Evolutionary conservation across 257 asterid species (phyloP).

Genomic region (Agastache rugosa): DNA sequence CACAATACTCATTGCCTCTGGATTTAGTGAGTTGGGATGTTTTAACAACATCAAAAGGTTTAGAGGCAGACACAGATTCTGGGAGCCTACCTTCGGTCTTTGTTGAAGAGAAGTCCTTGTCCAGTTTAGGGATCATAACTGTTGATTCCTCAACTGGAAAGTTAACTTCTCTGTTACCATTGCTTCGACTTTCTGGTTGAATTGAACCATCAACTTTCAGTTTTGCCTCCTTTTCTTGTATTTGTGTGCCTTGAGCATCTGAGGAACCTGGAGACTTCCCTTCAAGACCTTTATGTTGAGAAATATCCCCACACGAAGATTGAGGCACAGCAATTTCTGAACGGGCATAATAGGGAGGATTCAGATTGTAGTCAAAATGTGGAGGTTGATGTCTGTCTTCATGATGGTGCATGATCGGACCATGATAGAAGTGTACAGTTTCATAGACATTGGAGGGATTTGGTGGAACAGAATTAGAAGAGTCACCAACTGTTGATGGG

Average conservation of each 20-base stretch:
- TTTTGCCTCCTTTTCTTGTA: conserved; percentile 50
- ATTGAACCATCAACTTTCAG: conserved; percentile 42
- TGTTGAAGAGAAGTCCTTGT: conserved; percentile 44
- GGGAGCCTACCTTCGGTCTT: conserved; percentile 37
- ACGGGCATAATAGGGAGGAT: conserved; percentile 41
- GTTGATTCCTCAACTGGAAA: conserved; percentile 50
- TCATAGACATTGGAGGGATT: conserved; percentile 47
- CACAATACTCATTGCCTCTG: conserved; percentile 46
- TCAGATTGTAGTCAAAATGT: conserved; percentile 46
- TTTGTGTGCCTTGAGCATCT: conserved; percentile 39
- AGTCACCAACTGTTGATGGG: conserved; percentile 43
- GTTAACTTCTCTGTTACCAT: conserved; percentile 43
- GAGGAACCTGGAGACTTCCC: conserved; percentile 40
- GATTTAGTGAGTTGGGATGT: conserved; percentile 44
- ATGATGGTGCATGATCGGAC: conserved; percentile 42
- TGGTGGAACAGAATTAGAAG: conserved; percentile 50
- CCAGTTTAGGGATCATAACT: conserved; percentile 41
- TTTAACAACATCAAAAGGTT: conserved; percentile 51
- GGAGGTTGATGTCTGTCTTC: conserved; percentile 48
- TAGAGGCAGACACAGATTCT: conserved; percentile 49
- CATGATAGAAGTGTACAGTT: conserved; percentile 46
- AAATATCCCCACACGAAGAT: conserved; percentile 40
- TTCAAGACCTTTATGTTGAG: conserved; percentile 54
- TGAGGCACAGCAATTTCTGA: conserved; percentile 50
- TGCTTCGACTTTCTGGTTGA: conserved; percentile 44